phyloP scores from a whole-genome alignment of 768 basidiomycete species.

The Boletus speciosus region DNA sequence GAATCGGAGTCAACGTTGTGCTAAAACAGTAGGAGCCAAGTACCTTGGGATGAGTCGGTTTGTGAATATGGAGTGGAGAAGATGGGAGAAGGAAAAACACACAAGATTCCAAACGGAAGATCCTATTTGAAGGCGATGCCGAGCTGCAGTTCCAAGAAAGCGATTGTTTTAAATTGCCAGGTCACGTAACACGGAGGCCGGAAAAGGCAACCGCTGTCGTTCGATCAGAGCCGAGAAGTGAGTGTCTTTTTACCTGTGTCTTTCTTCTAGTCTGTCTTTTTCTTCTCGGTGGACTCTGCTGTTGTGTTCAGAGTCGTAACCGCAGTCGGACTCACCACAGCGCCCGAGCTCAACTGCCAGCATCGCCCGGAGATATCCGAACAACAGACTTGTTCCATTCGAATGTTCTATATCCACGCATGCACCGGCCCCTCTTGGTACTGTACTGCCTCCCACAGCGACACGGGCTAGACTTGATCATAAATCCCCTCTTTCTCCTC shows the following conservation, averaged over 20 bases:
- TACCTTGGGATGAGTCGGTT: slow-evolving; percentile 1
- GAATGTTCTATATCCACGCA: slow-evolving; percentile 25
- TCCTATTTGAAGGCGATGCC: slow-evolving; percentile 6
- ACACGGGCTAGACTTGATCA: not conserved
- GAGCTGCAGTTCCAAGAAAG: not conserved
- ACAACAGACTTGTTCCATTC: slow-evolving; percentile 17
- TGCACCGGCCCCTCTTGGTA: slow-evolving; percentile 3
- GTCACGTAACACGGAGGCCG: not conserved
- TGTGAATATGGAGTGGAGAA: not conserved
- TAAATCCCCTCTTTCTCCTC: not conserved
- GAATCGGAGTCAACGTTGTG: not conserved
- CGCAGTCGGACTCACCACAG: not conserved
- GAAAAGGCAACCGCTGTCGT: slow-evolving; percentile 13
- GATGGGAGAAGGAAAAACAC: not conserved
- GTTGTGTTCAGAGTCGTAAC: not conserved
- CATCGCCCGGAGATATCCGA: slow-evolving; percentile 18
- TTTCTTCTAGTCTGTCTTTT: not conserved
- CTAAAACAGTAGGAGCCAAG: not conserved
- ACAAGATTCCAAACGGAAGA: not conserved
- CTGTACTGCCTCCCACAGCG: slow-evolving; percentile 10
- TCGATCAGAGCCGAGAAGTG: not conserved
- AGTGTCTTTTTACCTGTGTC: not conserved
- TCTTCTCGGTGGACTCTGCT: not conserved
- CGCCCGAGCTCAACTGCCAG: not conserved
- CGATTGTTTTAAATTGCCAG: not conserved